Percentiles rank a stretch among this genome's conserved stretches.
Conservation (phyloP, 495 filamentous ascomycete genomes). For the Bombardia bombarda region DNA sequence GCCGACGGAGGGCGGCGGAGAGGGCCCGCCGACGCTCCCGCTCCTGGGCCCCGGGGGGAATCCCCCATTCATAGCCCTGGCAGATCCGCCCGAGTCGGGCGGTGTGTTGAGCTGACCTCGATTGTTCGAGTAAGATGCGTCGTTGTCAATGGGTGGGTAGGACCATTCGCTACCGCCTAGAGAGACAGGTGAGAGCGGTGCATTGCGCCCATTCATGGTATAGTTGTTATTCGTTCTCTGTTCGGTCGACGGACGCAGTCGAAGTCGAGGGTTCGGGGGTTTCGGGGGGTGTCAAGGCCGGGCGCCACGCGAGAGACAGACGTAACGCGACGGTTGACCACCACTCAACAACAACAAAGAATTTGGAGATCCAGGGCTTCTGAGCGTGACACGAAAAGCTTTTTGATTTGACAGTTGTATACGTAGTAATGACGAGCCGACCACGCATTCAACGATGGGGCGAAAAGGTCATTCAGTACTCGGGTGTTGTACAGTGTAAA, state of each 20-base stretch:
- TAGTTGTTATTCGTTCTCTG: slow-evolving; percentile 4
- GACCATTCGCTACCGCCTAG: slow-evolving; percentile 83
- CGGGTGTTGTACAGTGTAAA: too few relatives aligned
- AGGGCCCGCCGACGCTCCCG: slow-evolving; percentile 54
- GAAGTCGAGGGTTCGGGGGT: not conserved
- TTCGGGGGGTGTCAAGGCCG: not conserved
- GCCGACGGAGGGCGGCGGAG: slow-evolving; percentile 79
- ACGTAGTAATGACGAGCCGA: too few relatives aligned
- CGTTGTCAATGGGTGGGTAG: slow-evolving; percentile 51
- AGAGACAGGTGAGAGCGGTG: slow-evolving; percentile 77
- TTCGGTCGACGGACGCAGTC: not conserved
- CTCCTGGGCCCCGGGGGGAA: slow-evolving; percentile 42
- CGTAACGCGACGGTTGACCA: not conserved
- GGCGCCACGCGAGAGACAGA: not conserved
- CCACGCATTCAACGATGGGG: too few relatives aligned
- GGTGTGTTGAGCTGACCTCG: slow-evolving; percentile 63
- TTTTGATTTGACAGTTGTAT: too few relatives aligned
- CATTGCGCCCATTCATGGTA: slow-evolving; percentile 45
- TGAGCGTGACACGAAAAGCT: too few relatives aligned
- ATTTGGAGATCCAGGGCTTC: too few relatives aligned
- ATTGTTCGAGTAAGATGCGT: slow-evolving; percentile 46
- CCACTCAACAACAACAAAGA: too few relatives aligned
- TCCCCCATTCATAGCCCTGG: slow-evolving; percentile 52
- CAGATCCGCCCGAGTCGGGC: slow-evolving; percentile 58
- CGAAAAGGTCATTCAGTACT: too few relatives aligned